phyloP scores from a whole-genome alignment of 2,329 filamentous ascomycete genomes.

The Diaporthe sp. region DNA sequence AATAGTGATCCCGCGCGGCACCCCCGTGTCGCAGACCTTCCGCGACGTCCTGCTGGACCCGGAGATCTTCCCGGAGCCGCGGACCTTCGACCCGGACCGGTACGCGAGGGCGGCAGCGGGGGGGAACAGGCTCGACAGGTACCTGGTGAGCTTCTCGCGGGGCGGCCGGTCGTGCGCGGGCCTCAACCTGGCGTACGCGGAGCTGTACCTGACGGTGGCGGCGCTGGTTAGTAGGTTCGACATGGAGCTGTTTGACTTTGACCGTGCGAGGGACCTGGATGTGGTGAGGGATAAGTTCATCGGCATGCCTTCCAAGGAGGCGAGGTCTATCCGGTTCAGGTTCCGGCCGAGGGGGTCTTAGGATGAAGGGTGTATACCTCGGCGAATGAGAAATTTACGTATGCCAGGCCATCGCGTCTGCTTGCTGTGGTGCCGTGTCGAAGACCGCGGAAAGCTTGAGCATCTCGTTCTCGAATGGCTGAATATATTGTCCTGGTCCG shows the following conservation, averaged over 20 bases:
- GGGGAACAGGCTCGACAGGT: slow-evolving; percentile 6
- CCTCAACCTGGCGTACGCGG: slow-evolving; percentile 10
- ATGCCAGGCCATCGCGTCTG: neutral
- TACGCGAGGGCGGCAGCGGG: neutral
- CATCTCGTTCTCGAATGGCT: too few relatives aligned
- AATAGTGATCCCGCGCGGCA: slow-evolving; percentile 15
- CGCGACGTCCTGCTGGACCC: slow-evolving; percentile 18
- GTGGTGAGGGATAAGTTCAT: slow-evolving; percentile 21
- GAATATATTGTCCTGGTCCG: too few relatives aligned
- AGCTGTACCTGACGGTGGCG: slow-evolving; percentile 18
- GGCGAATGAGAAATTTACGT: neutral
- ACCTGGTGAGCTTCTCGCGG: slow-evolving; percentile 27
- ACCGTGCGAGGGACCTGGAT: slow-evolving; percentile 1
- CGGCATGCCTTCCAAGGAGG: slow-evolving; percentile 2
- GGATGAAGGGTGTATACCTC: neutral
- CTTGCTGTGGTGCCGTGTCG: too few relatives aligned
- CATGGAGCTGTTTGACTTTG: slow-evolving; percentile 19
- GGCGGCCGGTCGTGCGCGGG: slow-evolving; percentile 11
- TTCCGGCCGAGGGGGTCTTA: neutral
- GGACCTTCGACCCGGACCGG: slow-evolving; percentile 5
- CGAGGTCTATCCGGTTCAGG: slow-evolving; percentile 13
- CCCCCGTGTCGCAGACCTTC: slow-evolving; percentile 5
- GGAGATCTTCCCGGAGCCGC: slow-evolving; percentile 7
- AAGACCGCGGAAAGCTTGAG: too few relatives aligned
- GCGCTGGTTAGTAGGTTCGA: slow-evolving; percentile 1